A percentile compares a stretch with the other conserved stretches of the same genome.
Conservation (phyloP, 2,329 filamentous ascomycete genomes). For the Chaetomium sp. region DNA sequence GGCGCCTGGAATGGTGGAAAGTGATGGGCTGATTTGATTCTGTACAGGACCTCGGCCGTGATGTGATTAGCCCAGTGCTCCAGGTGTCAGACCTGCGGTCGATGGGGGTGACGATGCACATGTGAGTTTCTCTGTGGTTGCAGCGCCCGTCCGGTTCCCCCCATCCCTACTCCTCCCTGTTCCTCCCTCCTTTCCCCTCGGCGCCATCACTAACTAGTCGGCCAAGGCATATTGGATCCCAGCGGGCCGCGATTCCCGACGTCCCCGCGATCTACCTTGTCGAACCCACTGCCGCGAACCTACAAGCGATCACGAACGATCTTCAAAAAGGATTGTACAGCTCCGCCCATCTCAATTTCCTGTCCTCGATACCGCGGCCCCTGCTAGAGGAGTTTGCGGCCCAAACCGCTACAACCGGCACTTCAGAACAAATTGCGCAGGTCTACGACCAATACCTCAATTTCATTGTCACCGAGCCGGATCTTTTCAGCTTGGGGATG, state of each 20-base stretch:
- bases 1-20: background rate
- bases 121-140: slow-evolving; percentile 46
- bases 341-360: slow-evolving; percentile 93
- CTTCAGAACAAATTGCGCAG: slow-evolving; percentile 83
- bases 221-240: slow-evolving; percentile 67
- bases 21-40: slow-evolving; percentile 9
- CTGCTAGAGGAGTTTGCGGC: slow-evolving; percentile 91
- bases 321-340: slow-evolving; percentile 83
- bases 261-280: slow-evolving; percentile 96
- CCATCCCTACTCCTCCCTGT: too few species aligned
- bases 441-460: slow-evolving; percentile 97
- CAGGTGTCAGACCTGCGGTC: slow-evolving; percentile 86
- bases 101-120: slow-evolving; percentile 94
- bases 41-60: slow-evolving; percentile 58
- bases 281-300: slow-evolving; percentile 75
- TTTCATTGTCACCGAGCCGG: slow-evolving; percentile 92
- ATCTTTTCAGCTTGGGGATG: slow-evolving; percentile 90
- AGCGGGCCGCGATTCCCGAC: slow-evolving; percentile 86
- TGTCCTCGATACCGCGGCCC: slow-evolving; percentile 84
- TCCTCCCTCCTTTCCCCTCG: too few species aligned
- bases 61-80: slow-evolving; percentile 95
- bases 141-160: too few species aligned
- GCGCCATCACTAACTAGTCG: background rate
- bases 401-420: slow-evolving; percentile 76
- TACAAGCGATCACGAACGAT: slow-evolving; percentile 77